Base-by-base conservation (phyloP, 306 rosid genomes). In the Vicia sativa region DNA sequence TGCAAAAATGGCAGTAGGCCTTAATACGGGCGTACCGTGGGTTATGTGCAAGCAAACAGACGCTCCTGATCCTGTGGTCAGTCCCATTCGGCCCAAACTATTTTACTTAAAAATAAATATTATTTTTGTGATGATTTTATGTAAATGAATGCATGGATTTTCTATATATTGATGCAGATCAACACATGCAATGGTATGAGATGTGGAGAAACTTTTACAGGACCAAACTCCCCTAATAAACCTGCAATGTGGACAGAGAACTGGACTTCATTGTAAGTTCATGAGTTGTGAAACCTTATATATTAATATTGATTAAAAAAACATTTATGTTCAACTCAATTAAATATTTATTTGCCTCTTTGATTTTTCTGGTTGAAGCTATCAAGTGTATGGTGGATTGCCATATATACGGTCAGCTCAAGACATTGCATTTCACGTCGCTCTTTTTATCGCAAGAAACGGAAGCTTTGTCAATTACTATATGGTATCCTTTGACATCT, bases 401-500 rank as follows among this genome's bases (percentile, higher is more conserved):
- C 90, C 98, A 11, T 83, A 79, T 70, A 74, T 87, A 73, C 85
- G 98, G 70, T 82, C 96, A 9, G 89, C 92, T 0, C 76, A 89
- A 80, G 91, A 92, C 72, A 84, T 92, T 26, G 96, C 98, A 70
- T 89, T 82, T 75, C 92, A 87, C 42, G 92, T 80, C 67, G 75
- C 88, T n/a, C 92, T 89, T 66, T 92, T 92, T 52, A 71, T 89
- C 65, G 96, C 98, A 56, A 86, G 79, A 78, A 87, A 92, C 58
- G 98, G 98, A 75, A 87, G 91, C 84, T 92, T 81, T 68, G 62
- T 92, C 66, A 92, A 92, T 62, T 92, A 89, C 62, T 89, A 92
- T 69, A 92, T 92, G 98, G 96, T 89, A 86, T 49, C 23, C 23
- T 21, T 1, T 1, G 23, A 39, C 48, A 60, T 38, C 41, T 9